These are phyloP conservation scores for Lasiodiplodia gonubiensis DNA, from an alignment of 2,329 filamentous ascomycete species.

Conservation along the genomic window DNA sequence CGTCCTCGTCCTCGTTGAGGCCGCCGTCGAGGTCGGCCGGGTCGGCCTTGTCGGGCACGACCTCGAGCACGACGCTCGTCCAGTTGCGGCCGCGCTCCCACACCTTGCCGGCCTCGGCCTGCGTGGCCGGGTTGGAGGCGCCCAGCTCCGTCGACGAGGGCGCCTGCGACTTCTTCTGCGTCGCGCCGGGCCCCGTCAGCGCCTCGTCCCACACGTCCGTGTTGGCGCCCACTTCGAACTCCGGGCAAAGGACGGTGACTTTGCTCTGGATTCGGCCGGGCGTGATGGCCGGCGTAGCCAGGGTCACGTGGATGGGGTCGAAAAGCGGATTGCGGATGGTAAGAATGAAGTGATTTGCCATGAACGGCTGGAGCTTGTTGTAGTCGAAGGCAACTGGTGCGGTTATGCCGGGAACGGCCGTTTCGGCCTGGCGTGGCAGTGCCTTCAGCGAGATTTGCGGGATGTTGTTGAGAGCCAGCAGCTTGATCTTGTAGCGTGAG, in stretches of 20 bases:
- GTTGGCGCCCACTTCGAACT: slow-evolving; percentile 93
- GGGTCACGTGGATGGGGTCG: slow-evolving; percentile 82
- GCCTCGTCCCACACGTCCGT: slow-evolving; percentile 95
- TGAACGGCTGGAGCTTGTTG: slow-evolving; percentile 54
- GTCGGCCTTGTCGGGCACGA: slow-evolving; percentile 64
- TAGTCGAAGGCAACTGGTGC: slow-evolving; percentile 49
- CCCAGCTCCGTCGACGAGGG: slow-evolving; percentile 12
- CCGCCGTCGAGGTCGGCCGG: slow-evolving; percentile 45
- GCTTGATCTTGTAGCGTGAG: slow-evolving; percentile 88
- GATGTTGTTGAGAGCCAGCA: slow-evolving; percentile 84
- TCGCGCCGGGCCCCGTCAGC: slow-evolving; percentile 52
- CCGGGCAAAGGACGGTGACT: slow-evolving; percentile 90
- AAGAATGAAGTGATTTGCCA: slow-evolving; percentile 77
- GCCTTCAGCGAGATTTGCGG: slow-evolving; percentile 78
- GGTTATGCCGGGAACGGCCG: slow-evolving; percentile 36
- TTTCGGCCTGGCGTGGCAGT: slow-evolving; percentile 50
- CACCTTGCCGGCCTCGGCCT: slow-evolving; percentile 89
- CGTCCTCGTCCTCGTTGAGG: slow-evolving; percentile 62
- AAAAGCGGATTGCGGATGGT: slow-evolving; percentile 95
- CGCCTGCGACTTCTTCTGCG: slow-evolving; percentile 30
- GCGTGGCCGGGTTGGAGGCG: slow-evolving; percentile 36
- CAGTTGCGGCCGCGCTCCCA: slow-evolving; percentile 94
- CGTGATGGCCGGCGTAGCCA: slow-evolving; percentile 72
- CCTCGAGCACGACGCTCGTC: slow-evolving; percentile 91
- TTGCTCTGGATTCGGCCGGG: slow-evolving; percentile 55